A percentile compares a stretch with the other conserved stretches of the same genome.
Conservation (phyloP, 768 basidiomycete species). For the Suillus americanus region DNA sequence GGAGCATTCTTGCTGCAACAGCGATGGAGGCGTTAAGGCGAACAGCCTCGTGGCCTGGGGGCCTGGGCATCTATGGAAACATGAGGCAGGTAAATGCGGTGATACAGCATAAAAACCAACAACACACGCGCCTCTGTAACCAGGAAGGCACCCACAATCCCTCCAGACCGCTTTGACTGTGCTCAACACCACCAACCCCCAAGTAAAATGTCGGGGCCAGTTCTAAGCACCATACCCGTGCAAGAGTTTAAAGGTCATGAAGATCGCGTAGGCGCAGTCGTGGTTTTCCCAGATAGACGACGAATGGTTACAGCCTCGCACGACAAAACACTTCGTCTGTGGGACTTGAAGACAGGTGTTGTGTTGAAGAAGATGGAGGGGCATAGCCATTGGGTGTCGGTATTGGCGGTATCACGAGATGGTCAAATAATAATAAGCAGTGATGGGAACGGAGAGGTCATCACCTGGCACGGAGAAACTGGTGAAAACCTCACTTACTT, state of each 20-base stretch:
- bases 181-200: neutral
- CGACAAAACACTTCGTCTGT: neutral
- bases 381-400: neutral
- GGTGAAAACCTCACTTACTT: neutral
- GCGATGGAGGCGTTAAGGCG: neutral
- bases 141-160: neutral
- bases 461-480: neutral
- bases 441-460: accelerated
- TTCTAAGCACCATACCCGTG: neutral
- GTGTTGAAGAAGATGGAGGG: neutral
- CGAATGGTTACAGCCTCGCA: neutral
- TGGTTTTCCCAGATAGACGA: neutral
- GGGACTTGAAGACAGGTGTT: neutral
- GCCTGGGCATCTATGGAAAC: neutral
- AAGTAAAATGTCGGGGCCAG: neutral
- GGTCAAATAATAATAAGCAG: neutral
- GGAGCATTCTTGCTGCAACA: neutral
- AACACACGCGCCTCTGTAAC: neutral
- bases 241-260: neutral
- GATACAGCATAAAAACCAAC: neutral
- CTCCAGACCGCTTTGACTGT: neutral
- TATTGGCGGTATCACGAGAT: neutral
- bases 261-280: neutral
- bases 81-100: neutral
- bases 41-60: neutral